These are phyloP conservation scores for Diplodia scrobiculata DNA, from an alignment of 2,329 filamentous ascomycete genomes.

Conservation along the genomic window DNA sequence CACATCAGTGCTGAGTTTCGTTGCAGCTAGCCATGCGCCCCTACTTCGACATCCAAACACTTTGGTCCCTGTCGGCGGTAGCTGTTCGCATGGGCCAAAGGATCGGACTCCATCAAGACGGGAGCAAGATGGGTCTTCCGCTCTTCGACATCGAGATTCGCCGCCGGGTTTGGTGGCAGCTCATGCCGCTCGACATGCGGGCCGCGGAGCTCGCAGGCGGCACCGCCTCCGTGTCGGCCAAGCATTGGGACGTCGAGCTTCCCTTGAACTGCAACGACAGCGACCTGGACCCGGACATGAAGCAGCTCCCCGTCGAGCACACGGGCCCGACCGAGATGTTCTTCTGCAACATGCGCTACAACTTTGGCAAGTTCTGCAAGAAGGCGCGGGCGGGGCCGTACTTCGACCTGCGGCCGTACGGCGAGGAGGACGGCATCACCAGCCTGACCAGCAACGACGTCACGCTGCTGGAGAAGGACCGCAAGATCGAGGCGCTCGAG, in stretches of 20 bases:
- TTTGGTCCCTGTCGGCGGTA: conserved; percentile 66
- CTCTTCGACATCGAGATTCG: conserved; percentile 63
- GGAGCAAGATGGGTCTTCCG: conserved; percentile 54
- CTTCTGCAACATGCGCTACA: conserved; percentile 49
- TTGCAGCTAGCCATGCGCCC: conserved; percentile 49
- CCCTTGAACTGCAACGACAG: conserved; percentile 60
- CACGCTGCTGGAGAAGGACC: conserved; percentile 35
- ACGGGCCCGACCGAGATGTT: conserved; percentile 54
- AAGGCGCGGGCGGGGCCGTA: conserved; percentile 29
- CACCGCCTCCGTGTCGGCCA: conserved; percentile 45
- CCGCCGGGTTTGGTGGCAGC: conserved; percentile 63
- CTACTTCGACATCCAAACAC: conserved; percentile 54
- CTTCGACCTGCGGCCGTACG: neutral
- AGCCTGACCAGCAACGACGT: conserved; percentile 35
- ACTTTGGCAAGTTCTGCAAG: conserved; percentile 48
- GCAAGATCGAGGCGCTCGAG: conserved; percentile 48
- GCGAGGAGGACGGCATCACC: conserved; percentile 29
- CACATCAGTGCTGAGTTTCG: neutral
- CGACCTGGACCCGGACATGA: conserved; percentile 50
- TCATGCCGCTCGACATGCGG: conserved; percentile 62
- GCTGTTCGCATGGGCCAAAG: conserved; percentile 62
- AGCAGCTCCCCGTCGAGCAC: conserved; percentile 47
- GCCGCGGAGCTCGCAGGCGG: conserved; percentile 59
- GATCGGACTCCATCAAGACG: conserved; percentile 64
- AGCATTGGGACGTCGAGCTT: conserved; percentile 50